Evolutionary conservation across 352 stramenopile species (phyloP).

Genomic region (Pythium guiyangense): DNA sequence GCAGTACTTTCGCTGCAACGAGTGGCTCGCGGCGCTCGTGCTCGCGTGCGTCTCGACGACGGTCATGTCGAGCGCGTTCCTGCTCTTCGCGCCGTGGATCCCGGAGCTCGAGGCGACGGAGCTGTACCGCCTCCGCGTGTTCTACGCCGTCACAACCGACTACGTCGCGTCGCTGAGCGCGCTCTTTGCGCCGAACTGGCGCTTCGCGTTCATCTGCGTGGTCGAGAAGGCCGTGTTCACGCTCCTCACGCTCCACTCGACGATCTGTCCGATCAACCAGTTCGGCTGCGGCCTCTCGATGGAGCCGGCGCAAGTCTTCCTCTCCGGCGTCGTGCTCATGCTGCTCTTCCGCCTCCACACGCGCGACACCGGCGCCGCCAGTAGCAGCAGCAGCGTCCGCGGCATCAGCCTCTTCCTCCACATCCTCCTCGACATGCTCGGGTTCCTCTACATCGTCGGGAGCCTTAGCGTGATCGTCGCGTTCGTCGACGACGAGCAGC

Average conservation of each 20-base stretch:
- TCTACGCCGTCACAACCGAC: constrained; percentile 57
- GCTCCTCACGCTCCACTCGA: constrained; percentile 60
- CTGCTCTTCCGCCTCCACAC: constrained; percentile 41
- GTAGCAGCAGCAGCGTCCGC: not conserved
- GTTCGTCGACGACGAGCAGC: constrained; percentile 57
- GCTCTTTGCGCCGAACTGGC: constrained; percentile 59
- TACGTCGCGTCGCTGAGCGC: constrained; percentile 51
- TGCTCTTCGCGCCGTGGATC: constrained; percentile 41
- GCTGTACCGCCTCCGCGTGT: constrained; percentile 46
- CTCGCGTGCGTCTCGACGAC: constrained; percentile 26
- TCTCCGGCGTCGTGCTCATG: constrained; percentile 49
- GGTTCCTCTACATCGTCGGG: constrained; percentile 69
- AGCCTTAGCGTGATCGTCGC: constrained; percentile 56
- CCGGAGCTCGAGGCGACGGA: constrained; percentile 42
- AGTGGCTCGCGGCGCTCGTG: constrained; percentile 46
- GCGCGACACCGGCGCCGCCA: constrained; percentile 13
- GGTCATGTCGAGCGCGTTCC: constrained; percentile 28
- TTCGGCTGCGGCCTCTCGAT: constrained; percentile 50
- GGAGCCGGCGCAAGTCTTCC: constrained; percentile 42
- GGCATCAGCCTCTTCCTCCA: constrained; percentile 22
- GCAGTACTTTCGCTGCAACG: constrained; percentile 33
- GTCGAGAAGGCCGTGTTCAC: constrained; percentile 68
- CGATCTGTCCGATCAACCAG: constrained; percentile 67
- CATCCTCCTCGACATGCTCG: constrained; percentile 58
- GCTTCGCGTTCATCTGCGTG: constrained; percentile 60